Evolutionary conservation across 345 rosid genomes (phyloP).

Genomic region (Eucalyptus erythrocorys): DNA sequence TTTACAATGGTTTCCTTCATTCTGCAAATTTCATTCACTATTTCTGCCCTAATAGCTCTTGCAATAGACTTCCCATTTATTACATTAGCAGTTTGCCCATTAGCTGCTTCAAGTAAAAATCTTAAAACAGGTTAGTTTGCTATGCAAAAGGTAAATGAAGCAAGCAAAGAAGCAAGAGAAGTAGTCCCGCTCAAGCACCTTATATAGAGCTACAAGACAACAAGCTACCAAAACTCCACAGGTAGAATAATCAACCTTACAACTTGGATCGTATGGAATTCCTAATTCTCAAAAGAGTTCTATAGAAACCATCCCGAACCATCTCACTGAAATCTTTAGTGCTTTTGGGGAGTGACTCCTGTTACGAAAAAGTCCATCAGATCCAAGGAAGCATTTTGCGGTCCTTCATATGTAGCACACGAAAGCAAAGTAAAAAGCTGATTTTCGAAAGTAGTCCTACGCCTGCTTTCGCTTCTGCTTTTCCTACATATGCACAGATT

Average conservation of each 20-base stretch:
- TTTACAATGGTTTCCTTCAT: conserved; percentile 8
- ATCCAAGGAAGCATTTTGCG: too few species aligned
- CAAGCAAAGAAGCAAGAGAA: not conserved
- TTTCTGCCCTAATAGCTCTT: not conserved
- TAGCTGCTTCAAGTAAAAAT: not conserved
- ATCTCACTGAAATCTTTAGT: not conserved
- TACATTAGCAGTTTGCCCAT: conserved; percentile 1
- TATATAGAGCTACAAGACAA: not conserved
- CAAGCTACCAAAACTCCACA: not conserved
- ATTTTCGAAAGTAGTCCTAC: too few species aligned
- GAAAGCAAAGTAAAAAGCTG: too few species aligned
- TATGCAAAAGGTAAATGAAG: not conserved
- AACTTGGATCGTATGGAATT: not conserved
- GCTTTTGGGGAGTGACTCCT: too few species aligned
- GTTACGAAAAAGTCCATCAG: too few species aligned
- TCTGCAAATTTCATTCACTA: not conserved
- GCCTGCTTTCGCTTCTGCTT: too few species aligned
- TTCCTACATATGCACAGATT: too few species aligned
- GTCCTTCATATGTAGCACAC: too few species aligned
- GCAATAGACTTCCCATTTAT: conserved; percentile 14
- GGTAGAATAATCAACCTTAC: not conserved
- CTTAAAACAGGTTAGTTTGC: not conserved
- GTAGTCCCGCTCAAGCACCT: not conserved
- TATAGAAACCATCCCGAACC: not conserved
- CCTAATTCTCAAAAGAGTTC: not conserved